These are phyloP conservation scores for Galerina marginata DNA, from an alignment of 768 basidiomycete genomes.

Conservation along the genomic window DNA sequence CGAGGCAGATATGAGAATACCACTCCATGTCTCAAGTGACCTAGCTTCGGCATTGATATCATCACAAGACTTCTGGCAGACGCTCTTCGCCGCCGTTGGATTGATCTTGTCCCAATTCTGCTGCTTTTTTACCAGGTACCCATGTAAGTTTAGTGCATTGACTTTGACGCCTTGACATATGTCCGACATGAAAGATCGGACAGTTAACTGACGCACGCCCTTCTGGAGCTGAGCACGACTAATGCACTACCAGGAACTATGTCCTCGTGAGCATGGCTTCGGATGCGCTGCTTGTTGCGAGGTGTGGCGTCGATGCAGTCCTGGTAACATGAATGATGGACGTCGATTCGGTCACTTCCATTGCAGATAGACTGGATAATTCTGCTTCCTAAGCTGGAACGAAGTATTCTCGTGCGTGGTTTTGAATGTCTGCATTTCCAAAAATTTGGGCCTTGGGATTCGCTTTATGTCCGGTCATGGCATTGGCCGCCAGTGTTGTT, in stretches of 20 bases:
- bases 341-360: too few species aligned
- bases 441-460: too few species aligned
- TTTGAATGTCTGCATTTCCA: too few species aligned
- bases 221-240: background rate
- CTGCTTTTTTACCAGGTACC: constrained; percentile 1
- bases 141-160: background rate
- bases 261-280: constrained; percentile 7
- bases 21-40: background rate
- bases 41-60: background rate
- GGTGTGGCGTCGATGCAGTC: background rate
- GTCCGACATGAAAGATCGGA: background rate
- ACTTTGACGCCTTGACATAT: constrained; percentile 7
- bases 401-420: too few species aligned
- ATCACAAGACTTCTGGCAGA: constrained; percentile 5
- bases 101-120: background rate
- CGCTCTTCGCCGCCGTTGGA: background rate
- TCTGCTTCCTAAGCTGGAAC: too few species aligned
- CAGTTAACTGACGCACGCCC: background rate
- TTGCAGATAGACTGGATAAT: too few species aligned
- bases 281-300: background rate
- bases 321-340: too few species aligned
- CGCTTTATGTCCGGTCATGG: too few species aligned
- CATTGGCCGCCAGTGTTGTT: too few species aligned
- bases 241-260: constrained; percentile 1
- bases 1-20: background rate